Percentiles rank a stretch among this genome's conserved stretches.
phyloP scores from a whole-genome alignment of 805 yeast genomes.

The Candida glaebosa region DNA sequence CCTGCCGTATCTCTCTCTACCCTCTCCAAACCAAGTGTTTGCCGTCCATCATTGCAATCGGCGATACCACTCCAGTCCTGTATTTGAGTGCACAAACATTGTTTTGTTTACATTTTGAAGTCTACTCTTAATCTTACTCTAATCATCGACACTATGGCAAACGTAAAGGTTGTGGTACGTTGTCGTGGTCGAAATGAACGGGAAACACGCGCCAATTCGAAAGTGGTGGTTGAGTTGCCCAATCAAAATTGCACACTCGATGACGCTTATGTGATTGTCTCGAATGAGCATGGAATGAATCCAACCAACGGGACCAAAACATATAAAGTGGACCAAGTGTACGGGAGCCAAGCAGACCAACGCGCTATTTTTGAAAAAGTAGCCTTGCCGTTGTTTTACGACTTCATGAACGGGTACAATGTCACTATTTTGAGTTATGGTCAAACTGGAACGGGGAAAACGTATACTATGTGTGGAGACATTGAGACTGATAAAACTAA shows the following conservation, averaged over 20 bases:
- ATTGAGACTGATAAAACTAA: constrained; percentile 5
- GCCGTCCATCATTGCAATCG: too few relatives aligned
- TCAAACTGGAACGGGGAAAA: constrained; percentile 89
- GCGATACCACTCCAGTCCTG: too few relatives aligned
- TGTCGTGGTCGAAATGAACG: constrained; percentile 49
- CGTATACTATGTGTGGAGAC: constrained; percentile 67
- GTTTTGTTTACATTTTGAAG: background rate
- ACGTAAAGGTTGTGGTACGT: constrained; percentile 52
- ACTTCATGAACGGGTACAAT: constrained; percentile 58
- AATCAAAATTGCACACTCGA: constrained; percentile 25
- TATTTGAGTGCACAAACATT: too few relatives aligned
- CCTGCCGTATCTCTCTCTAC: too few relatives aligned
- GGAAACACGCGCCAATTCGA: constrained; percentile 44
- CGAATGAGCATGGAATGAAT: constrained; percentile 8
- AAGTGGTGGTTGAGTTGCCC: constrained; percentile 47
- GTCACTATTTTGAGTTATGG: constrained; percentile 78
- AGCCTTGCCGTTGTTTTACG: constrained; percentile 69
- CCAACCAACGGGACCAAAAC: constrained; percentile 29
- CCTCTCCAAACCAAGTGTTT: too few relatives aligned
- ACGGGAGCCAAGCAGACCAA: constrained; percentile 81
- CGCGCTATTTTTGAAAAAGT: constrained; percentile 59
- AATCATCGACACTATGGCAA: constrained; percentile 20
- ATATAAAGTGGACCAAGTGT: constrained; percentile 74
- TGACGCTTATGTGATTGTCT: constrained; percentile 18
- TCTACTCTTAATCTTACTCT: background rate